Percentiles rank a stretch among this genome's conserved stretches.
These are phyloP conservation scores for Diospyros kaki DNA, from an alignment of 148 eudicot genomes.

Conservation along the genomic window DNA sequence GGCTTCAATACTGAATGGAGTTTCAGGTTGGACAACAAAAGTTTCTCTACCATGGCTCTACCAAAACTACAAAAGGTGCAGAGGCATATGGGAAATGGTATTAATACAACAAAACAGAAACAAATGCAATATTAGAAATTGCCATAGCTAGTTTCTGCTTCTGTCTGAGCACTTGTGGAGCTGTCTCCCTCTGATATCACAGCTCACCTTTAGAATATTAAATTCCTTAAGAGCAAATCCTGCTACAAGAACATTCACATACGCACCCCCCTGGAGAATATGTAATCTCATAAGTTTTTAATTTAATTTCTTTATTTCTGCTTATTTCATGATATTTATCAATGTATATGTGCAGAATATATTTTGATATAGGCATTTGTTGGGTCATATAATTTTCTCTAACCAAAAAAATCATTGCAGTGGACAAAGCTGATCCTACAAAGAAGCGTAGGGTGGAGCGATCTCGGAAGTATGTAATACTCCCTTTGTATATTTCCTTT, in stretches of 20 bases:
- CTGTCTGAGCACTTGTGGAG: not conserved
- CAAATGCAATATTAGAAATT: not conserved
- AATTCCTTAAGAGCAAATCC: no score
- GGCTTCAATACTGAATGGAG: not conserved
- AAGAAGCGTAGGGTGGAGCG: constrained; percentile 60
- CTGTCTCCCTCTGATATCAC: not conserved
- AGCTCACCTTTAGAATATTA: no score
- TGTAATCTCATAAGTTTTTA: not conserved
- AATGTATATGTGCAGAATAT: not conserved
- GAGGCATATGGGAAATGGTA: not conserved
- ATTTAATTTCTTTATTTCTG: not conserved
- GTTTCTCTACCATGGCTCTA: no score
- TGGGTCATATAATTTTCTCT: not conserved
- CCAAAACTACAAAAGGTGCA: not conserved
- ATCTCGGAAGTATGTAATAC: constrained; percentile 43
- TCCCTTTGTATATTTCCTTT: not conserved
- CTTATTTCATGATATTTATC: not conserved
- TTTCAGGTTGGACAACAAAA: not conserved
- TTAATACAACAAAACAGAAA: not conserved
- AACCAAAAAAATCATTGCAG: constrained; percentile 22
- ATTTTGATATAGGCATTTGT: not conserved
- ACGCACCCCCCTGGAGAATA: not conserved
- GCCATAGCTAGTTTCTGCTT: not conserved
- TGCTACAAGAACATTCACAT: no score
- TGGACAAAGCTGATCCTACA: constrained; percentile 45